A percentile compares a stretch with the other conserved stretches of the same genome.
Conservation (phyloP, 768 basidiomycete species). For the Tubosaeta sp. region DNA sequence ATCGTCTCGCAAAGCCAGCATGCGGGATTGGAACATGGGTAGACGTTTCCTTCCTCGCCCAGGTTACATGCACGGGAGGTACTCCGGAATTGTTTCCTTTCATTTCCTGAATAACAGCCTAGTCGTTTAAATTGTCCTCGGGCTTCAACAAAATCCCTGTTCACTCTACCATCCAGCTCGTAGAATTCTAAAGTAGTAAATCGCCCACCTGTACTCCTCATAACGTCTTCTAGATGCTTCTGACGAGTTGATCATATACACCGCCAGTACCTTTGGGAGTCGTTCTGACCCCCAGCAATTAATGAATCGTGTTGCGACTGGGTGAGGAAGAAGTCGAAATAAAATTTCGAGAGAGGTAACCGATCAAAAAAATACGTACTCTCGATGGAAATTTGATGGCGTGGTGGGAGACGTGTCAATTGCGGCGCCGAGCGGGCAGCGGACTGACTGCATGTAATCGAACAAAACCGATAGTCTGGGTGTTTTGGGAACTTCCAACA, state of each 20-base stretch:
- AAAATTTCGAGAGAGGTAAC: not conserved
- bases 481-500: conserved; percentile 11
- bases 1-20: conserved; percentile 24
- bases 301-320: conserved; percentile 14
- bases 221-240: conserved; percentile 8
- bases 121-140: conserved; percentile 2
- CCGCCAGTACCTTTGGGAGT: conserved; percentile 11
- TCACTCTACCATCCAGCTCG: not conserved
- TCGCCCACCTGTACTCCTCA: conserved; percentile 14
- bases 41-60: conserved; percentile 18
- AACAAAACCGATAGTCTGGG: conserved; percentile 20
- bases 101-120: conserved; percentile 13
- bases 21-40: conserved; percentile 6
- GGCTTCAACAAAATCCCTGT: conserved; percentile 15
- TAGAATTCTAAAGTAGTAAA: not conserved
- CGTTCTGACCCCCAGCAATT: conserved; percentile 3
- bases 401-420: conserved; percentile 8
- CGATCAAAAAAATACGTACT: conserved; percentile 4
- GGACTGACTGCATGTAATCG: conserved; percentile 5
- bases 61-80: conserved; percentile 20
- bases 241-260: conserved; percentile 23
- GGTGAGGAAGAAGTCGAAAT: not conserved
- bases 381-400: conserved; percentile 6
- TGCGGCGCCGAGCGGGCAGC: conserved; percentile 15
- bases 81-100: conserved; percentile 23